These are phyloP conservation scores for Hypomontagnella monticulosa DNA, from an alignment of 495 filamentous ascomycete species.

Conservation along the genomic window DNA sequence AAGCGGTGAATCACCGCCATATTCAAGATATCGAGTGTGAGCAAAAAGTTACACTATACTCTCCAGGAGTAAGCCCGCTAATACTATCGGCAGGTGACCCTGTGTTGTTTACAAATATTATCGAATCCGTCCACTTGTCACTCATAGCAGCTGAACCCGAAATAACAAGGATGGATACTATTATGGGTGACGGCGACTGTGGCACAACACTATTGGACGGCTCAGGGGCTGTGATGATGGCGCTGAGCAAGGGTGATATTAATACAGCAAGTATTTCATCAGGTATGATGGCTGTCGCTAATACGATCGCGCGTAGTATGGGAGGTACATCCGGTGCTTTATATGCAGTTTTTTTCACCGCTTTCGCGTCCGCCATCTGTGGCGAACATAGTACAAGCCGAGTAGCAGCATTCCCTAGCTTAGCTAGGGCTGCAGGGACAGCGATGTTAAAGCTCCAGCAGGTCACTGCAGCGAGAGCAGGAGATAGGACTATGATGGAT, in stretches of 20 bases:
- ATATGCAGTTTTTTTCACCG: not conserved
- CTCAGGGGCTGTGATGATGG: not conserved
- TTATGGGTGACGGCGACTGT: constrained; percentile 1
- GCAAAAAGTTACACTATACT: not conserved
- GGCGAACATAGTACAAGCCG: not conserved
- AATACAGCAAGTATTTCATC: not conserved
- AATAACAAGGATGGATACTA: not conserved
- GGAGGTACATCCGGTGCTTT: not conserved
- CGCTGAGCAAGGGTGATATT: not conserved
- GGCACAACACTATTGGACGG: not conserved
- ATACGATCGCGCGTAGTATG: not conserved
- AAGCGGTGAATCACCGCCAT: not conserved
- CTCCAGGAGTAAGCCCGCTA: not conserved
- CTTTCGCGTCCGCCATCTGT: not conserved
- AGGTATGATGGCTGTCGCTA: not conserved
- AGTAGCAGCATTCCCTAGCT: not conserved
- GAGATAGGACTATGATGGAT: constrained; percentile 2
- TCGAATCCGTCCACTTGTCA: not conserved
- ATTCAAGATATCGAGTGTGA: not conserved
- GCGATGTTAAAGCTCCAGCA: not conserved
- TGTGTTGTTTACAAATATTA: not conserved
- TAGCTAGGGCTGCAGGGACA: not conserved
- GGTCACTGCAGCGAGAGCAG: not conserved
- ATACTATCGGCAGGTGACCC: not conserved
- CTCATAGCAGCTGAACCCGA: not conserved